Base-by-base conservation (phyloP, 2,329 filamentous ascomycete genomes). In the Byssothecium circinans region DNA sequence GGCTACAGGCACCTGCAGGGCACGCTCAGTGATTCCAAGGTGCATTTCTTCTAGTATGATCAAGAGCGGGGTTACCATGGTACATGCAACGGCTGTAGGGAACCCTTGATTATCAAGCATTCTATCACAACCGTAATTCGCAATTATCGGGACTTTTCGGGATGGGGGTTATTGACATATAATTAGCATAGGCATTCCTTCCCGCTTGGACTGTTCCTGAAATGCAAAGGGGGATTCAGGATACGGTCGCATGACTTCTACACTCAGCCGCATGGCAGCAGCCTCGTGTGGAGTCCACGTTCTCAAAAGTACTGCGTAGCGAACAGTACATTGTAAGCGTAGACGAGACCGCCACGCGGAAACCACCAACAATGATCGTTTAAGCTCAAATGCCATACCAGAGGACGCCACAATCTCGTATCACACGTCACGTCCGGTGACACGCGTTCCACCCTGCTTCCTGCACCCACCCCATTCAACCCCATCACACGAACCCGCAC, bases 361-460 rank as follows among this genome's bases (percentile, higher is more conserved):
- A 5, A 30, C 36, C 32, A 30, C n/a, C n/a, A n/a, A n/a, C n/a
- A n/a, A n/a, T n/a, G n/a, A n/a, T n/a, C n/a, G n/a, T n/a, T n/a
- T n/a, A 23, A 18, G 11, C 29, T 29, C 18, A 23, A 32, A 29
- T 32, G 15, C 34, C 38, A 20, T 12, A 25, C 27, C 45, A 27
- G 38, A 17, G 15, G 29, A 37, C 32, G 45, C 38, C 45, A 42
- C 32, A 37, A 19, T 11, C 45, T 41, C 45, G 45, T 47, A 42
- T 47, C 35, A 27, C 17, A 20, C 22, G n/a, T 20, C 18, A 19
- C 19, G 33, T 36, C 33, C 17, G 10, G 33, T 36, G 33, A 38
- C 35, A 40, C 37, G 4, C 22, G 4, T 19, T n/a, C 32, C 30
- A n/a, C 30, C 34, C 32, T 17, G 7, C 39, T n/a, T 14, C 32